Base-by-base conservation (phyloP, 2,329 filamentous ascomycete species). In the Akanthomyces uredinophilus region DNA sequence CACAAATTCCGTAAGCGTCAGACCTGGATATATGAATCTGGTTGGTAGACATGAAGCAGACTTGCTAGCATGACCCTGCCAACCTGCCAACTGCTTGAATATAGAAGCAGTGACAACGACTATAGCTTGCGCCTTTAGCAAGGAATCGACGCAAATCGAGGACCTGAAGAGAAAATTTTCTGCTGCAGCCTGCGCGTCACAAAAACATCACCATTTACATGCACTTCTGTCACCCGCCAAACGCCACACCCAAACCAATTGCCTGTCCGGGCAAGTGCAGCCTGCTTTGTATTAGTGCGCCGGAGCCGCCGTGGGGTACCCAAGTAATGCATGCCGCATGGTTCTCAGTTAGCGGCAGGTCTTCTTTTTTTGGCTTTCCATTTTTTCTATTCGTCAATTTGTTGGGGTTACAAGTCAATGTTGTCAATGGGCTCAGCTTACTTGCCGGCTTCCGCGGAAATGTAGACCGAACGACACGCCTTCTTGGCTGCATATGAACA, bases 121-220 rank as follows among this genome's bases (percentile, higher is more conserved):
- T 52, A 37, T 14, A 29, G n/a, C 18, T 14, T 35, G 49, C 29
- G 16, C 11, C 49, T 22, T 32, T 16, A 22, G 32, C 18, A n/a
- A 16, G 29, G 8, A 32, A 56, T 35, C 32, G 24, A 44, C 22
- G 24, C 24, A 52, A 35, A 55, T 14, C 27, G 6, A 44, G 16
- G 37, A 6, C 22, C 6, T 7, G 18, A 8, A 16, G 22, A 22
- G 10, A 18, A n/a, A n/a, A 18, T n/a, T 51, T 20, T 20, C 14
- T 37, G 44, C 43, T 47, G 55, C 32, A 49, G 22, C 20, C 44
- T 58, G 44, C 22, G 35, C 56, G 56, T 59, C 56, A 59, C 56
- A 32, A 20, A 39, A 50, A 46, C 56, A 59, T 59, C 56, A 51
- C 56, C 56, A 59, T 32, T 39, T 51, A 59, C 46, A 59, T 41